These are phyloP conservation scores for Diophrys sp. DNA, from an alignment of 73 alveolate species.

Conservation along the genomic window DNA sequence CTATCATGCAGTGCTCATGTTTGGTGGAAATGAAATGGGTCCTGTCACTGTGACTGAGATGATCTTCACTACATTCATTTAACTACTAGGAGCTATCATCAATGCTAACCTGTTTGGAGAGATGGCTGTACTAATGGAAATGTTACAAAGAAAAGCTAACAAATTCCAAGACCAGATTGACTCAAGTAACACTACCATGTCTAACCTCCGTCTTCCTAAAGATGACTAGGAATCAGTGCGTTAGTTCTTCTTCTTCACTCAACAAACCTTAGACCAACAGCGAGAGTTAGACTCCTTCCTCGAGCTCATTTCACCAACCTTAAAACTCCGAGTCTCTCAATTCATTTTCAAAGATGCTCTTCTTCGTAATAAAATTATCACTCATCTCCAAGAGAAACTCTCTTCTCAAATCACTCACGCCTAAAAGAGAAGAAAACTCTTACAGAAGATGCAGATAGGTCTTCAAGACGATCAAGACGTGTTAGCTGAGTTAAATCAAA, in stretches of 20 bases:
- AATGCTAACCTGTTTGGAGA: slow-evolving; percentile 42
- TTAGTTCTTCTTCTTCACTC: slow-evolving; percentile 14
- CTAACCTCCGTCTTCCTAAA: slow-evolving; percentile 31
- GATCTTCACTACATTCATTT: not conserved
- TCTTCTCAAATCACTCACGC: no score
- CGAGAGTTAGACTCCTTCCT: slow-evolving; percentile 6
- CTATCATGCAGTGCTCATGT: slow-evolving; percentile 9
- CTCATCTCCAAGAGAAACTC: no score
- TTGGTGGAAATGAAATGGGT: slow-evolving; percentile 20
- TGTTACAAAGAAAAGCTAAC: slow-evolving; percentile 13
- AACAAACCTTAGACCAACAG: slow-evolving; percentile 34
- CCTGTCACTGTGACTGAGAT: slow-evolving; percentile 6
- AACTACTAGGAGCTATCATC: slow-evolving; percentile 27
- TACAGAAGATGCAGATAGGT: no score
- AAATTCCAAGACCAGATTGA: slow-evolving; percentile 30
- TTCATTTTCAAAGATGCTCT: not conserved
- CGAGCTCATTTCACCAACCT: not conserved
- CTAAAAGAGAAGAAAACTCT: no score
- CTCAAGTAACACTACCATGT: slow-evolving; percentile 26
- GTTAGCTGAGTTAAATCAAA: no score
- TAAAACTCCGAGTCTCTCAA: not conserved
- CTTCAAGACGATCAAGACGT: no score
- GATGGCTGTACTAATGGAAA: slow-evolving; percentile 22
- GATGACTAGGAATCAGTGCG: slow-evolving; percentile 2
- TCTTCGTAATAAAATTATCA: not conserved